Evolutionary conservation across 805 yeast genomes (phyloP).

Genomic region (Teunomyces cretensis): DNA sequence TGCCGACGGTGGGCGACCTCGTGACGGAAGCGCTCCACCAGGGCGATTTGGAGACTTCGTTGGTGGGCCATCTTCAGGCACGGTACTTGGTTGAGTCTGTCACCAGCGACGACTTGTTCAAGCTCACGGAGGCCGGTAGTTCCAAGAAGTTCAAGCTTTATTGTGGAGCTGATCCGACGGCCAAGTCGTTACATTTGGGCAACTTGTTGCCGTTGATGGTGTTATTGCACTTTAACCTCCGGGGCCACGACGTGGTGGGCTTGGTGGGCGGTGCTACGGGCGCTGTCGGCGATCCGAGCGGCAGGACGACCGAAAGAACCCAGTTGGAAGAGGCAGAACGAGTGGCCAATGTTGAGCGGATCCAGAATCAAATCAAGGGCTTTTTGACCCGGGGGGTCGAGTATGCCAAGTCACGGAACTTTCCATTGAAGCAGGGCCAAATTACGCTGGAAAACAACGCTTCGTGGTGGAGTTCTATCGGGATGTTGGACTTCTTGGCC

Average conservation of each 20-base stretch:
- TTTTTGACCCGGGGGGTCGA: conserved; percentile 63
- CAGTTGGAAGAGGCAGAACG: conserved; percentile 55
- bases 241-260: conserved; percentile 85
- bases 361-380: conserved; percentile 57
- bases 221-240: conserved; percentile 73
- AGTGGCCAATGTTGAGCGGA: conserved; percentile 54
- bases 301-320: conserved; percentile 73
- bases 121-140: conserved; percentile 24
- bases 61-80: conserved; percentile 37
- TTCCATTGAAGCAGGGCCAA: conserved; percentile 36
- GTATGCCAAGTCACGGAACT: conserved; percentile 57
- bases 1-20: conserved; percentile 35
- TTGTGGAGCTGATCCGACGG: conserved; percentile 97
- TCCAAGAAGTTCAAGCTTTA: conserved; percentile 56
- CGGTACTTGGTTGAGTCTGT: conserved; percentile 39
- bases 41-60: conserved; percentile 27
- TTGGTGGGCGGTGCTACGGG: conserved; percentile 96
- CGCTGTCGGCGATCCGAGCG: conserved; percentile 95
- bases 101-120: conserved; percentile 37
- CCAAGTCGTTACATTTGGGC: conserved; percentile 85
- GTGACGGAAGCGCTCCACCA: conserved; percentile 17
- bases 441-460: conserved; percentile 59
- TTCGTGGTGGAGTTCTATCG: conserved; percentile 82
- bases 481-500: conserved; percentile 75
- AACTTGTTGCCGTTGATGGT: conserved; percentile 86